phyloP scores from a whole-genome alignment of 495 filamentous ascomycete genomes.

The Aspergillus ellipticus region DNA sequence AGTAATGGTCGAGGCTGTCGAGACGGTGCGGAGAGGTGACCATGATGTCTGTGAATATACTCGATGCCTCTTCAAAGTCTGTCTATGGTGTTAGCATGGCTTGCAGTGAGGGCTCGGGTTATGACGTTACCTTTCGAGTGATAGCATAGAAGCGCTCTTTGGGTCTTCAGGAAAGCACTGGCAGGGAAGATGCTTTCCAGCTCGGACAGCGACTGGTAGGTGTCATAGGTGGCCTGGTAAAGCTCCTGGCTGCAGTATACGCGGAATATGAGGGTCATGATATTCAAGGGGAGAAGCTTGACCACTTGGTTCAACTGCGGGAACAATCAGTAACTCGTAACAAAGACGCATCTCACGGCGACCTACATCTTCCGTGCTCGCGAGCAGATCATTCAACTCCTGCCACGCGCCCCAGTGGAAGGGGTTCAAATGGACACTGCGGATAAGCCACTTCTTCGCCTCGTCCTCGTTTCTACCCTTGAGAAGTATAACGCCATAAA shows the following conservation, averaged over 20 bases:
- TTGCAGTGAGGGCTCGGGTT: neutral
- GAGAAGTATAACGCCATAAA: slow-evolving; percentile 86
- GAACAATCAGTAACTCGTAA: slow-evolving; percentile 12
- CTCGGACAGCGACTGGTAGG: slow-evolving; percentile 68
- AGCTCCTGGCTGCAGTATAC: slow-evolving; percentile 86
- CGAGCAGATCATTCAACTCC: slow-evolving; percentile 73
- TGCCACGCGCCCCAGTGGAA: slow-evolving; percentile 98
- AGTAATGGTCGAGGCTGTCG: slow-evolving; percentile 90
- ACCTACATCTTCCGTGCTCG: slow-evolving; percentile 77
- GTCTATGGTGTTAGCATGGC: slow-evolving; percentile 7
- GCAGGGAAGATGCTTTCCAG: slow-evolving; percentile 79
- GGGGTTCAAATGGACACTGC: slow-evolving; percentile 79
- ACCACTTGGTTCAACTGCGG: slow-evolving; percentile 54
- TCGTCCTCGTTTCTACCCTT: slow-evolving; percentile 85
- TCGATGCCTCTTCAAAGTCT: slow-evolving; percentile 82
- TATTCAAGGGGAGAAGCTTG: slow-evolving; percentile 72
- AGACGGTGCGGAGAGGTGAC: slow-evolving; percentile 79
- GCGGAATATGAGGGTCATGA: slow-evolving; percentile 91
- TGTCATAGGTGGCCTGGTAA: slow-evolving; percentile 71
- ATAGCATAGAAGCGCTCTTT: slow-evolving; percentile 82
- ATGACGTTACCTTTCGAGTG: slow-evolving; percentile 65
- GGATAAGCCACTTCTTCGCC: slow-evolving; percentile 76
- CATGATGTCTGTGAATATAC: slow-evolving; percentile 79
- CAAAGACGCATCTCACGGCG: slow-evolving; percentile 12
- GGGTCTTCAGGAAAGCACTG: slow-evolving; percentile 84